Percentiles rank a stretch among this genome's conserved stretches.
These are phyloP conservation scores for Jackrogersella multiformis DNA, from an alignment of 495 filamentous ascomycete species.

Conservation along the genomic window DNA sequence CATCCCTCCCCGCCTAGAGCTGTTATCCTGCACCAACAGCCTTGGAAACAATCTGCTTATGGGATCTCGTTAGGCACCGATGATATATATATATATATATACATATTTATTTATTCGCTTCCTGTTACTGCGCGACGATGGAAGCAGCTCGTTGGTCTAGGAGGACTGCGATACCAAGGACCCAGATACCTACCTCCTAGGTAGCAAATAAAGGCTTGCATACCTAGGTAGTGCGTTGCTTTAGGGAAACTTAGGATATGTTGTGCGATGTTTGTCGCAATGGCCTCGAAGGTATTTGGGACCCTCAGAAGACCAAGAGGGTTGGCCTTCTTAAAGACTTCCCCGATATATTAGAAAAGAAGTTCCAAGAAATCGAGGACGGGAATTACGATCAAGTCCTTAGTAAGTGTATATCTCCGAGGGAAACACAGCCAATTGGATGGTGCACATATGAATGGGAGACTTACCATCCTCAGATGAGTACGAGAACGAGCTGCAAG, in stretches of 20 bases:
- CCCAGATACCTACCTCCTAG: too few relatives aligned
- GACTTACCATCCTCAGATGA: constrained; percentile 9
- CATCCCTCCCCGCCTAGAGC: too few relatives aligned
- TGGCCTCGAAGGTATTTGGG: constrained; percentile 41
- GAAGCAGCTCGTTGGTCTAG: not conserved
- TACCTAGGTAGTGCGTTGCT: too few relatives aligned
- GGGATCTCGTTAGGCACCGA: not conserved
- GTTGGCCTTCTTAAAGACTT: constrained; percentile 30
- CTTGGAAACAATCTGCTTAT: not conserved
- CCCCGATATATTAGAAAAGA: constrained; percentile 10
- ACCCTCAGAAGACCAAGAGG: constrained; percentile 28
- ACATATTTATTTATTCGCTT: not conserved
- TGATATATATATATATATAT: not conserved
- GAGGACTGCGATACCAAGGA: not conserved
- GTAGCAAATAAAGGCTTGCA: not conserved
- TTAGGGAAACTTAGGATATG: constrained; percentile 6
- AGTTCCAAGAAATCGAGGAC: constrained; percentile 12
- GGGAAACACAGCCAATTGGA: not conserved
- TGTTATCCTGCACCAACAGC: not conserved
- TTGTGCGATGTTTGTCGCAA: constrained; percentile 40
- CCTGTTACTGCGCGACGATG: not conserved
- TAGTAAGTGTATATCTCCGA: not conserved
- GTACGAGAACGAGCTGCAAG: not conserved
- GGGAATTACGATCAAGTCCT: not conserved
- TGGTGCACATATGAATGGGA: not conserved